phyloP scores from a whole-genome alignment of 176 grass and related monocot species.

The Oryza glumipatula region DNA sequence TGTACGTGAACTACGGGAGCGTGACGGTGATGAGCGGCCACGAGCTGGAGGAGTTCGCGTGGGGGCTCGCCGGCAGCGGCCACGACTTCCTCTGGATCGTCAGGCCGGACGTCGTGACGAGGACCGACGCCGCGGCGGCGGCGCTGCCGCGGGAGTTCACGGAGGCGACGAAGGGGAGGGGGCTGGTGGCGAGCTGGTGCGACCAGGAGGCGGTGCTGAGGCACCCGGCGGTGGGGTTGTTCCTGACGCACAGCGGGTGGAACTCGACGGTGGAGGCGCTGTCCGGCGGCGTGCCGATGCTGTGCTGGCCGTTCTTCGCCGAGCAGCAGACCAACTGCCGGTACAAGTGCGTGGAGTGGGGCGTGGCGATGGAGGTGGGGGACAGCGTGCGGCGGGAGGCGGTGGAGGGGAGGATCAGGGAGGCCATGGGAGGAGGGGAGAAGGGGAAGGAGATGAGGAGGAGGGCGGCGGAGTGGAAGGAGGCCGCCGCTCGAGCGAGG shows the following conservation, averaged over 20 bases:
- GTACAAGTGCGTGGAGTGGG: slow-evolving; percentile 52
- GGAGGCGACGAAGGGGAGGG: slow-evolving; percentile 32
- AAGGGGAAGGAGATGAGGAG: slow-evolving; percentile 48
- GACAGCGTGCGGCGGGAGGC: slow-evolving; percentile 34
- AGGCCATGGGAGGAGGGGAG: slow-evolving; percentile 40
- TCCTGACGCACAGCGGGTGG: slow-evolving; percentile 88
- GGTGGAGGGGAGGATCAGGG: slow-evolving; percentile 40
- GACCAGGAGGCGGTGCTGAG: slow-evolving; percentile 48
- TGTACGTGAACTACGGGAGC: slow-evolving; percentile 57
- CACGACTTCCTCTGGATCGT: slow-evolving; percentile 69
- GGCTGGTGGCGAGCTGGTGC: slow-evolving; percentile 46
- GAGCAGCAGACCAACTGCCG: slow-evolving; percentile 56
- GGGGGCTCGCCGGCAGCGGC: slow-evolving; percentile 67
- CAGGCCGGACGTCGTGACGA: slow-evolving; percentile 53
- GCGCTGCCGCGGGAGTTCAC: slow-evolving; percentile 47
- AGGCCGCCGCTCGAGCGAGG: neutral
- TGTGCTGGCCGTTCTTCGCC: slow-evolving; percentile 52
- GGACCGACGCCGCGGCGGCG: neutral
- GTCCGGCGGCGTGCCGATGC: slow-evolving; percentile 44
- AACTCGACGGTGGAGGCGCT: slow-evolving; percentile 74
- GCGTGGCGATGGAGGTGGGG: slow-evolving; percentile 52
- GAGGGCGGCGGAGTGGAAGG: slow-evolving; percentile 45
- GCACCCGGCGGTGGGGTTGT: slow-evolving; percentile 47
- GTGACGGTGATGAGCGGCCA: slow-evolving; percentile 11
- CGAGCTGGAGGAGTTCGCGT: slow-evolving; percentile 73